phyloP scores from a whole-genome alignment of 192 early-diverging fungal genomes.

The Linnemannia exigua region DNA sequence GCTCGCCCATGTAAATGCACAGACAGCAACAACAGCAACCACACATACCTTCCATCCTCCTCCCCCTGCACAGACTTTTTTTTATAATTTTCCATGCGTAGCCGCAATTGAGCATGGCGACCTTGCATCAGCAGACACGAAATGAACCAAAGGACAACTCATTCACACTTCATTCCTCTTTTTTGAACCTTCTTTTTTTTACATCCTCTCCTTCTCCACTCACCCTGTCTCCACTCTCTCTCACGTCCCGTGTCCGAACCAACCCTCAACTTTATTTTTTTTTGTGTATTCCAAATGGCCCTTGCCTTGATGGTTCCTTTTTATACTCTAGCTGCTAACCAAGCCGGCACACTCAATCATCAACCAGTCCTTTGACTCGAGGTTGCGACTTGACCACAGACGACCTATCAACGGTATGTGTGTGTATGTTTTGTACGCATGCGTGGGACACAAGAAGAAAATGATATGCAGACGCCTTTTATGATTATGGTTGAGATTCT shows the following conservation, averaged over 20 bases:
- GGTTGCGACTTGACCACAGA: constrained; percentile 71
- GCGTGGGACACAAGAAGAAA: background rate
- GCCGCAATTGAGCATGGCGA: too few relatives aligned
- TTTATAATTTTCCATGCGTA: too few relatives aligned
- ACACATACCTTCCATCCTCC: too few relatives aligned
- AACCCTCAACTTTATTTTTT: background rate
- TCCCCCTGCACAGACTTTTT: background rate
- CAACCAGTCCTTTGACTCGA: constrained; percentile 82
- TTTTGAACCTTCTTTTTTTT: constrained; percentile 1
- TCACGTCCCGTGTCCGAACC: background rate
- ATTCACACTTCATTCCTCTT: constrained; percentile 1
- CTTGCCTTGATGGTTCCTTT: background rate
- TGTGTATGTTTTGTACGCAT: too few relatives aligned
- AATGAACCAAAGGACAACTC: background rate
- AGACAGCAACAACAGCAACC: background rate
- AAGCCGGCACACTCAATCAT: constrained; percentile 85
- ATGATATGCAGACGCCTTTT: background rate
- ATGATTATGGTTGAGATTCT: background rate
- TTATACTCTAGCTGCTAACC: constrained; percentile 70
- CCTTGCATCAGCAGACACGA: background rate
- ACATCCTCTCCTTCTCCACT: background rate
- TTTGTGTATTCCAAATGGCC: background rate
- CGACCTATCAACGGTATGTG: constrained; percentile 74
- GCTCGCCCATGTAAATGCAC: constrained; percentile 70
- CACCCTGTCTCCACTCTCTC: background rate